phyloP scores from a whole-genome alignment of 1,284 basidiomycete species.

The Ganoderma resinaceum region DNA sequence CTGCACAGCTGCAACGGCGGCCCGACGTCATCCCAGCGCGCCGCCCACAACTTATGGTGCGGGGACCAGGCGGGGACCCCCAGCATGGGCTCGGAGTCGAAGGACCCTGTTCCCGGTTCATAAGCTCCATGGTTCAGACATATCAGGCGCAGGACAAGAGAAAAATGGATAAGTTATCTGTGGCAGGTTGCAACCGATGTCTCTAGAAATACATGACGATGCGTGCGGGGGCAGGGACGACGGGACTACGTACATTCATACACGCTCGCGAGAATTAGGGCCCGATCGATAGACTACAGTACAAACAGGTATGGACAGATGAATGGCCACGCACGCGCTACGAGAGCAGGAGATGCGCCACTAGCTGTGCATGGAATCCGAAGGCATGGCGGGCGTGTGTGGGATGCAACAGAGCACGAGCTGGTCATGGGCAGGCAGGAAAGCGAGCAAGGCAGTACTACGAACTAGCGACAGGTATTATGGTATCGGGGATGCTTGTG shows the following conservation, averaged over 20 bases:
- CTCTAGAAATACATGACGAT: conserved; percentile 8
- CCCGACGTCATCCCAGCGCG: not conserved
- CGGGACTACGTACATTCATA: conserved; percentile 14
- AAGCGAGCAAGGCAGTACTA: conserved; percentile 10
- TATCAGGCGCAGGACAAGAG: not conserved
- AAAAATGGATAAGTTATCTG: conserved; percentile 11
- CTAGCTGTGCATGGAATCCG: too few species aligned
- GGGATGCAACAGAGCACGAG: not conserved
- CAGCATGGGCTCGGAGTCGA: too few species aligned
- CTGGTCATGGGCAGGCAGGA: not conserved
- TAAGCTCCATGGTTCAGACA: not conserved
- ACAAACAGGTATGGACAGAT: conserved; percentile 12
- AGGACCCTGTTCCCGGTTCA: not conserved
- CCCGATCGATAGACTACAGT: conserved; percentile 24
- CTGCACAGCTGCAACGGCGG: not conserved
- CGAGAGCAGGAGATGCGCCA: conserved; percentile 13
- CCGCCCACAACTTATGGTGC: not conserved
- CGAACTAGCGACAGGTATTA: conserved; percentile 24
- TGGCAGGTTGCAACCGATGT: conserved; percentile 1
- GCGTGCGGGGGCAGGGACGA: not conserved
- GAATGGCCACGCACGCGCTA: conserved; percentile 18
- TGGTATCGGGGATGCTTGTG: conserved; percentile 15
- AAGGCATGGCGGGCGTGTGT: conserved; percentile 7
- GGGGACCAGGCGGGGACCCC: too few species aligned
- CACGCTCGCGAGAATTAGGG: conserved; percentile 26